Conservation (phyloP, 768 basidiomycete genomes). For the Tylopilus rubrobrunneus region DNA sequence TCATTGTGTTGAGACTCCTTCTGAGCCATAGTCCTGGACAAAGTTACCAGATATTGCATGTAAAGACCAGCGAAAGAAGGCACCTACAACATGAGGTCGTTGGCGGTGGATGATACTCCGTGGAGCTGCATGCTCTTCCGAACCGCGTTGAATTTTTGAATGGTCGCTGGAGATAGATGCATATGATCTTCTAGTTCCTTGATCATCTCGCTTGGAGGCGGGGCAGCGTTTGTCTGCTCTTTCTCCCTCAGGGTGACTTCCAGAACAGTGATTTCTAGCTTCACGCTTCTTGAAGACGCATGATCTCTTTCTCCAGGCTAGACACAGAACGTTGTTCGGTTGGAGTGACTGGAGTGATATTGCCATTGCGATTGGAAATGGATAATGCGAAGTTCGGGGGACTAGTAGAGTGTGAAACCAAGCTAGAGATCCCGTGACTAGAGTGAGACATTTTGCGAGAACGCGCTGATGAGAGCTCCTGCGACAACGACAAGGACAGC, state of each 20-base stretch:
- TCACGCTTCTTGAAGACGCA: constrained; percentile 94
- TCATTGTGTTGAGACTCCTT: constrained; percentile 92
- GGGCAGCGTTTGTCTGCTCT: constrained; percentile 15
- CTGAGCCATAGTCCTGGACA: constrained; percentile 86
- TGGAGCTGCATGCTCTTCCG: constrained; percentile 60
- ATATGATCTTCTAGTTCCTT: constrained; percentile 24
- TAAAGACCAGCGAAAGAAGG: constrained; percentile 1
- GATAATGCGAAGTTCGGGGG: constrained; percentile 60
- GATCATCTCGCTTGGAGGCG: neutral
- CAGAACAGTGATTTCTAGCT: constrained; percentile 77
- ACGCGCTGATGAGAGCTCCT: constrained; percentile 89
- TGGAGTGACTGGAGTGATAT: constrained; percentile 13
- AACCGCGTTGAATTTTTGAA: constrained; percentile 71
- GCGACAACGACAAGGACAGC: constrained; percentile 94
- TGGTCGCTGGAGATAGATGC: constrained; percentile 65
- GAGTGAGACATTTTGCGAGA: constrained; percentile 82
- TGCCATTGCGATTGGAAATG: constrained; percentile 37
- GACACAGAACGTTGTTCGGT: constrained; percentile 69
- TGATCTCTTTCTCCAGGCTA: constrained; percentile 92
- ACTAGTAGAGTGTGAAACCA: constrained; percentile 57
- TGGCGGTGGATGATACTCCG: constrained; percentile 39
- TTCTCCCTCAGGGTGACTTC: constrained; percentile 51
- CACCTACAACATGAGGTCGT: constrained; percentile 88
- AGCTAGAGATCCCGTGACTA: constrained; percentile 67
- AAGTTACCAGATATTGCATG: constrained; percentile 4